Evolutionary conservation across 805 yeast species (phyloP).

Genomic region (Cyberlindnera mississippiensis): DNA sequence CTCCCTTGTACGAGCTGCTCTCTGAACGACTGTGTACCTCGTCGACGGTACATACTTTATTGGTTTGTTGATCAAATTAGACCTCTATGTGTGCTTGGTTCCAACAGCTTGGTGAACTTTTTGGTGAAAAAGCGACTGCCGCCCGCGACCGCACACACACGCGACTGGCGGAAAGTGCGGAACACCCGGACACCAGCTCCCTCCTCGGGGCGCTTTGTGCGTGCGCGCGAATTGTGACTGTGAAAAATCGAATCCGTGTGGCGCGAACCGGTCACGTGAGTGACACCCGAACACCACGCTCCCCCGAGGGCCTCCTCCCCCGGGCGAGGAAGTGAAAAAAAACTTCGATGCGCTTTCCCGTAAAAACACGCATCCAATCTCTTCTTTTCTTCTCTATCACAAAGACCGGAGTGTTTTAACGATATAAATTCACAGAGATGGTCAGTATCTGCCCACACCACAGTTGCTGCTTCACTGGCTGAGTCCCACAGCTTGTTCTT

Average conservation of each 20-base stretch:
- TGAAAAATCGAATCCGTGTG: conserved; percentile 6
- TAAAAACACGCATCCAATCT: not conserved
- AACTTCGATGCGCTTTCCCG: conserved; percentile 2
- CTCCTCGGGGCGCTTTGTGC: not conserved
- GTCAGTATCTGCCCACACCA: conserved; percentile 57
- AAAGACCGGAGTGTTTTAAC: conserved; percentile 91
- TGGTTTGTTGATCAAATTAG: conserved; percentile 15
- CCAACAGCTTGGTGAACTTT: conserved; percentile 10
- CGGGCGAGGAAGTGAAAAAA: conserved; percentile 7
- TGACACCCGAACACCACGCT: conserved; percentile 13
- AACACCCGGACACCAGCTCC: conserved; percentile 11
- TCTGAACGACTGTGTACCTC: not conserved
- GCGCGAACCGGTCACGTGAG: conserved; percentile 8
- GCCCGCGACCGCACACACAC: conserved; percentile 2
- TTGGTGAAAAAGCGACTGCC: conserved; percentile 19
- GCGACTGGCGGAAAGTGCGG: not conserved
- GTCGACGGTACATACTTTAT: conserved; percentile 21
- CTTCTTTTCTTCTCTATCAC: conserved; percentile 18
- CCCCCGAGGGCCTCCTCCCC: not conserved
- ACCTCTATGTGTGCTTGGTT: conserved; percentile 8
- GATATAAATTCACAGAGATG: conserved; percentile 86
- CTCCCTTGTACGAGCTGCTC: not conserved
- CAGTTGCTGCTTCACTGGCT: too few species aligned
- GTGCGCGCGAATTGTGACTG: conserved; percentile 14
- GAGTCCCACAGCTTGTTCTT: not conserved